These are phyloP conservation scores for Cryphonectria nitschkei DNA, from an alignment of 2,329 filamentous ascomycete species.

Conservation along the genomic window DNA sequence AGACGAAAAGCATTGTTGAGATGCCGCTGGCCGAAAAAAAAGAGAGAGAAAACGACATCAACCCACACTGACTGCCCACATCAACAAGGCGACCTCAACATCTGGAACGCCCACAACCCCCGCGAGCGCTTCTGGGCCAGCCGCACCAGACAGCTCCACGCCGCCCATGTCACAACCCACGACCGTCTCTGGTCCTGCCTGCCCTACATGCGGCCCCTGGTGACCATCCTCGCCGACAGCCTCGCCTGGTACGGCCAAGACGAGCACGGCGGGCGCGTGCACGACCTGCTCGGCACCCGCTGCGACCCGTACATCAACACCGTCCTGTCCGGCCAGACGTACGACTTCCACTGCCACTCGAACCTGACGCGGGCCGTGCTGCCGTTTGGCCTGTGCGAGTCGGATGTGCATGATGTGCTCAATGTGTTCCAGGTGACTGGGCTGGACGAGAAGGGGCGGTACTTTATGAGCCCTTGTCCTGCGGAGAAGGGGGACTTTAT, in stretches of 20 bases:
- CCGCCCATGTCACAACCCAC: constrained; percentile 70
- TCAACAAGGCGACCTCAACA: constrained; percentile 70
- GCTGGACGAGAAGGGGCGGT: constrained; percentile 70
- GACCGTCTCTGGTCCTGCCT: constrained; percentile 79
- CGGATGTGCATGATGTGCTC: constrained; percentile 81
- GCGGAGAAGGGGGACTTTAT: constrained; percentile 62
- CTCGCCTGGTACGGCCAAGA: constrained; percentile 64
- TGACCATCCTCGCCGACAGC: constrained; percentile 72
- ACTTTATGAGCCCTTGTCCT: constrained; percentile 73
- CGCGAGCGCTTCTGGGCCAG: constrained; percentile 83
- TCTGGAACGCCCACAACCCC: constrained; percentile 78
- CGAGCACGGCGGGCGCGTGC: constrained; percentile 67
- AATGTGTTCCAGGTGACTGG: constrained; percentile 88
- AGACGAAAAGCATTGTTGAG: no score
- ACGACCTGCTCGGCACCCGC: constrained; percentile 80
- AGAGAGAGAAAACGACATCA: neutral
- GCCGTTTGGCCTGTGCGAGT: constrained; percentile 69
- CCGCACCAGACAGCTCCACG: constrained; percentile 77
- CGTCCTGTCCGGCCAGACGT: constrained; percentile 70
- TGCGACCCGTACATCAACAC: constrained; percentile 85
- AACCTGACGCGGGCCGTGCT: constrained; percentile 76
- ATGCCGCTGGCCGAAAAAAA: no score
- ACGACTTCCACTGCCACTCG: constrained; percentile 84
- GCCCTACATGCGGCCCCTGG: constrained; percentile 75
- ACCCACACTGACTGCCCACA: neutral